Evolutionary conservation across 352 stramenopile genomes (phyloP).

Genomic region (Globisporangium mamillatum): DNA sequence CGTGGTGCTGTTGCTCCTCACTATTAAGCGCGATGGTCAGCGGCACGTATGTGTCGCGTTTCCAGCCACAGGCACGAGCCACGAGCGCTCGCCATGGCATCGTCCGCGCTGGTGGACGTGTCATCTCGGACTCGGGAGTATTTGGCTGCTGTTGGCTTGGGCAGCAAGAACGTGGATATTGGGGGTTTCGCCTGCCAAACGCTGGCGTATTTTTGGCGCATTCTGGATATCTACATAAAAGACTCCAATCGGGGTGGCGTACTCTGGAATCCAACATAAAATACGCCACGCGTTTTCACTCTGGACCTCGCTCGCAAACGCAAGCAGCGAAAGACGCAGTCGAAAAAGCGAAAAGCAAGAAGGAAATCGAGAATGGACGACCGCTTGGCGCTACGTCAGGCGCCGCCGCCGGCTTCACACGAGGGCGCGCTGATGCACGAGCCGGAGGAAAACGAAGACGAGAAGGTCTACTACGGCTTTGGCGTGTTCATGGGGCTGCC

Average conservation of each 20-base stretch:
- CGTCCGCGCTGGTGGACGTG: background rate
- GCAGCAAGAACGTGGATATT: too few species aligned
- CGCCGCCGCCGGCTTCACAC: background rate
- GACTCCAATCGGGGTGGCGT: too few species aligned
- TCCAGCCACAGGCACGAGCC: conserved; percentile 42
- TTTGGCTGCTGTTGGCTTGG: too few species aligned
- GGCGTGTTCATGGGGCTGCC: conserved; percentile 86
- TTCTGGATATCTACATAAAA: too few species aligned
- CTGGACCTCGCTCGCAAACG: background rate
- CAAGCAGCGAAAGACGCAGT: background rate
- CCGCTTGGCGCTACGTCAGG: conserved; percentile 17
- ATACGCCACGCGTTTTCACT: background rate
- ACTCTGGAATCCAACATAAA: too few species aligned
- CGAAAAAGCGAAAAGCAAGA: background rate
- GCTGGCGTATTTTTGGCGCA: too few species aligned
- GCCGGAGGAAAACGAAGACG: conserved; percentile 60
- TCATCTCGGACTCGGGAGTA: conserved; percentile 13
- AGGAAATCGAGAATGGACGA: conserved; percentile 19
- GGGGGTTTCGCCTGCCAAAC: too few species aligned
- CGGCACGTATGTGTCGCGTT: conserved; percentile 38
- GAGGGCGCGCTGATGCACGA: conserved; percentile 21
- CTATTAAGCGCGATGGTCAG: conserved; percentile 47
- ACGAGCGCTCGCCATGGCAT: conserved; percentile 26
- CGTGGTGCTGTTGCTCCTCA: conserved; percentile 21
- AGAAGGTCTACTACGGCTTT: conserved; percentile 89